A percentile compares a stretch with the other conserved stretches of the same genome.
Conservation (phyloP, 1,139 yeast genomes). For the Debaryomycetaceae sp. region DNA sequence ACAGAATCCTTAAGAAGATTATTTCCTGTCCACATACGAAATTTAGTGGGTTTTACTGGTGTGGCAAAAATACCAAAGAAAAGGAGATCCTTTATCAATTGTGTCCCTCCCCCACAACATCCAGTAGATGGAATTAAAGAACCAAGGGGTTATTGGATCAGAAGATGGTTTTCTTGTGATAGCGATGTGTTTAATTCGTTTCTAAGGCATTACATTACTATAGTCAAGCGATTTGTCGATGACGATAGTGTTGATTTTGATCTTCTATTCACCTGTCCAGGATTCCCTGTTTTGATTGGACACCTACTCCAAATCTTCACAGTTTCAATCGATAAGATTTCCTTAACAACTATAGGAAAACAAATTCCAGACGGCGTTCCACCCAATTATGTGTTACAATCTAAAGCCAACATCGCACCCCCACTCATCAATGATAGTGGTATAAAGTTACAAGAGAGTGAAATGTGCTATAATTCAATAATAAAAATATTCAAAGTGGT, state of each 20-base stretch:
- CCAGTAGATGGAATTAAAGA: conserved; percentile 58
- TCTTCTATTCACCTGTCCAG: conserved; percentile 24
- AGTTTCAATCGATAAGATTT: conserved; percentile 30
- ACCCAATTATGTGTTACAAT: not conserved
- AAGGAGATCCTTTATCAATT: conserved; percentile 29
- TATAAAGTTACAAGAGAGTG: conserved; percentile 19
- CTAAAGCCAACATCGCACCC: conserved; percentile 1
- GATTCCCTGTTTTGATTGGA: conserved; percentile 34
- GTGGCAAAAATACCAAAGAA: conserved; percentile 17
- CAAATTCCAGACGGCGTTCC: not conserved
- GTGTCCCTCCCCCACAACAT: conserved; percentile 47
- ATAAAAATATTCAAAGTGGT: conserved; percentile 43
- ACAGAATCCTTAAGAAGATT: conserved; percentile 8
- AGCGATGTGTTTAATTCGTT: conserved; percentile 73
- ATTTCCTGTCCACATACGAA: conserved; percentile 41
- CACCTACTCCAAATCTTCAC: conserved; percentile 37
- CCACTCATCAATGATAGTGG: conserved; percentile 1
- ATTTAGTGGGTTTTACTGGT: conserved; percentile 36
- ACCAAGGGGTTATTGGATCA: conserved; percentile 68
- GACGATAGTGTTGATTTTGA: conserved; percentile 2
- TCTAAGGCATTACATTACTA: conserved; percentile 58
- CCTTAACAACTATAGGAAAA: not conserved
- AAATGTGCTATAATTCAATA: conserved; percentile 34
- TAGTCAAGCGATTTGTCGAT: conserved; percentile 11
- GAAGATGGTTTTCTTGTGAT: conserved; percentile 48